Conservation (phyloP, 306 rosid genomes). For the Abrus pulchellus region DNA sequence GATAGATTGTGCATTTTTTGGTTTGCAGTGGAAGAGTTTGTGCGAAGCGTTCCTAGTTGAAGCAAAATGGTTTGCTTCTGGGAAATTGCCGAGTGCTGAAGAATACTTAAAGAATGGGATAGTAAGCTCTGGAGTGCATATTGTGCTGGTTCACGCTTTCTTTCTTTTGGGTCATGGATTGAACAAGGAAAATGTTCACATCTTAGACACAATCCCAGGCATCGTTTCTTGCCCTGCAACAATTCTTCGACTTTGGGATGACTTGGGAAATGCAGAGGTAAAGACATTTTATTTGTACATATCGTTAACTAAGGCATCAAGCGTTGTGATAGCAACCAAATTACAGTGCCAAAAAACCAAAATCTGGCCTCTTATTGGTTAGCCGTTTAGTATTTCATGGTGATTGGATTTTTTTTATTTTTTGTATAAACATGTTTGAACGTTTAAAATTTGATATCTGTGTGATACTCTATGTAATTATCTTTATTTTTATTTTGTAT, state of each 20-base stretch:
- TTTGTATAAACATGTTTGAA: no score
- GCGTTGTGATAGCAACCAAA: no score
- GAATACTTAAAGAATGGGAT: constrained; percentile 73
- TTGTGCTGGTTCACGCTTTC: constrained; percentile 62
- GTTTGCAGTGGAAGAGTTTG: constrained; percentile 65
- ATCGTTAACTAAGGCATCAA: no score
- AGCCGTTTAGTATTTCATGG: no score
- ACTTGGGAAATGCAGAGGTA: constrained; percentile 74
- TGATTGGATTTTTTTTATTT: no score
- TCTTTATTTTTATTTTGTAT: no score
- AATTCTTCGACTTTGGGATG: constrained; percentile 84
- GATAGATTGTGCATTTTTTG: neutral
- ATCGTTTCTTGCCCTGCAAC: constrained; percentile 63
- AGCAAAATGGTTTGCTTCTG: constrained; percentile 74
- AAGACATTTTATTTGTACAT: neutral
- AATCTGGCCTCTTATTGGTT: no score
- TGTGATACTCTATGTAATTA: no score
- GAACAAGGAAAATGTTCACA: constrained; percentile 45
- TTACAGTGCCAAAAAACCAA: no score
- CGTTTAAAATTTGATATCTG: no score
- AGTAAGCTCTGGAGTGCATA: constrained; percentile 66
- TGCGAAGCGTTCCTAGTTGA: constrained; percentile 72
- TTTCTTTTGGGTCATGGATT: constrained; percentile 66
- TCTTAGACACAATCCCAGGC: constrained; percentile 49
- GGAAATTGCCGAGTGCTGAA: constrained; percentile 56